Percentiles rank a stretch among this genome's conserved stretches.
phyloP scores from a whole-genome alignment of 805 yeast species.

The Torulaspora microellipsoides region DNA sequence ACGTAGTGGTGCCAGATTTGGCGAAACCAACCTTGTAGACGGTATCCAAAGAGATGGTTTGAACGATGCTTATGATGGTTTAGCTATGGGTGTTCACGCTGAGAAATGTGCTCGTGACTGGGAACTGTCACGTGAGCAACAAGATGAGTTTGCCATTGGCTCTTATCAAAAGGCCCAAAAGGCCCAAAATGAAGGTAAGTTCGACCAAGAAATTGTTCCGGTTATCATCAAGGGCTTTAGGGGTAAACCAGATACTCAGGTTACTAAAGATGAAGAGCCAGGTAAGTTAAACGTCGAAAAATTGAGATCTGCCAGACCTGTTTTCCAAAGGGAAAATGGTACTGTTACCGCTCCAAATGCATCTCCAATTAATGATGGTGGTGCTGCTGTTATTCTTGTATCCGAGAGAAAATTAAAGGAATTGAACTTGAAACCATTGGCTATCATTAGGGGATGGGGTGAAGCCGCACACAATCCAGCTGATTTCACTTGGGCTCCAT shows the following conservation, averaged over 20 bases:
- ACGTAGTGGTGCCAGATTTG: conserved; percentile 86
- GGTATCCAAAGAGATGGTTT: conserved; percentile 92
- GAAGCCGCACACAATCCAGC: conserved; percentile 96
- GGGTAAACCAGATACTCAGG: conserved; percentile 77
- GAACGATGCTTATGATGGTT: conserved; percentile 81
- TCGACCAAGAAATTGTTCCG: conserved; percentile 77
- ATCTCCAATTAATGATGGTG: conserved; percentile 95
- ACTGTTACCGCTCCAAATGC: conserved; percentile 98
- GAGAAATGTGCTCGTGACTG: conserved; percentile 92
- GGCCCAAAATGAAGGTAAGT: conserved; percentile 80
- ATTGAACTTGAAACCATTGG: conserved; percentile 82
- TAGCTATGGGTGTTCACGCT: conserved; percentile 95
- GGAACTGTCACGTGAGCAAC: conserved; percentile 71
- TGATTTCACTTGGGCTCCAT: conserved; percentile 94
- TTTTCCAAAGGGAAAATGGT: conserved; percentile 89
- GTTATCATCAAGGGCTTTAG: conserved; percentile 84
- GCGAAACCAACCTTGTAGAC: conserved; percentile 74
- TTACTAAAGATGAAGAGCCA: conserved; percentile 80
- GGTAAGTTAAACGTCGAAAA: conserved; percentile 71
- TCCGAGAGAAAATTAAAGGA: conserved; percentile 82
- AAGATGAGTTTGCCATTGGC: conserved; percentile 80
- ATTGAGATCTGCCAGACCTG: conserved; percentile 83
- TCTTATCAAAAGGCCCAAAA: conserved; percentile 83
- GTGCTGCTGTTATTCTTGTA: conserved; percentile 87
- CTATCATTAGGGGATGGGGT: conserved; percentile 90